Conservation (phyloP, 2,329 filamentous ascomycete genomes). For the Pyricularia sp. region DNA sequence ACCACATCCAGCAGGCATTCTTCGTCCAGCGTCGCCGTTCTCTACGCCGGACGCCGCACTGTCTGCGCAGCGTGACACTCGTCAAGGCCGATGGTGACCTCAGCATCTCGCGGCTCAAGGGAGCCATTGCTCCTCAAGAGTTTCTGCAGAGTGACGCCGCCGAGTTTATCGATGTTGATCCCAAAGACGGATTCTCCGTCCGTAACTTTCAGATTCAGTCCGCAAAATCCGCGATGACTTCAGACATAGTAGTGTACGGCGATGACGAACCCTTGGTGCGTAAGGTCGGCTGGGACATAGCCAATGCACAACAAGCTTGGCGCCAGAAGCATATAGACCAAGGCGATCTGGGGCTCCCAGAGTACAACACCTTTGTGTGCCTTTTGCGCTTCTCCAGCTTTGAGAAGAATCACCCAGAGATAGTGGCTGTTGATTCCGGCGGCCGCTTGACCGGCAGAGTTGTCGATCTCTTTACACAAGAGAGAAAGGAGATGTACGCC, state of each 20-base stretch:
- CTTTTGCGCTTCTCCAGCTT: constrained; percentile 54
- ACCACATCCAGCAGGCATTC: constrained; percentile 79
- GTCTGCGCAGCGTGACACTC: constrained; percentile 67
- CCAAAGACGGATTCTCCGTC: constrained; percentile 82
- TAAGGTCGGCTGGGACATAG: constrained; percentile 55
- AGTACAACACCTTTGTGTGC: constrained; percentile 77
- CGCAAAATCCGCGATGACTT: constrained; percentile 74
- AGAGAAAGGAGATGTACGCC: constrained; percentile 79
- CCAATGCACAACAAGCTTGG: constrained; percentile 66
- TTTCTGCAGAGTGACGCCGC: constrained; percentile 45
- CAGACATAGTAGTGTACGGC: constrained; percentile 87
- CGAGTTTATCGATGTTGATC: constrained; percentile 73
- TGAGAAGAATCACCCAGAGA: constrained; percentile 52
- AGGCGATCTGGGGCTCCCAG: constrained; percentile 36
- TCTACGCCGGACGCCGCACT: constrained; percentile 58
- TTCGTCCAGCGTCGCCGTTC: constrained; percentile 66
- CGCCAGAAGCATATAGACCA: constrained; percentile 47
- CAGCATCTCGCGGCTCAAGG: constrained; percentile 62
- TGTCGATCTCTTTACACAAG: constrained; percentile 80
- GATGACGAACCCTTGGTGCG: constrained; percentile 50
- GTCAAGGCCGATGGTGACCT: constrained; percentile 84
- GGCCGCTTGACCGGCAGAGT: constrained; percentile 64
- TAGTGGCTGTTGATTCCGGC: constrained; percentile 62
- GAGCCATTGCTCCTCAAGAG: constrained; percentile 72
- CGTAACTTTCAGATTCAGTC: constrained; percentile 96